These are phyloP conservation scores for Jacaranda mimosifolia DNA, from an alignment of 257 asterid species.

Conservation along the genomic window DNA sequence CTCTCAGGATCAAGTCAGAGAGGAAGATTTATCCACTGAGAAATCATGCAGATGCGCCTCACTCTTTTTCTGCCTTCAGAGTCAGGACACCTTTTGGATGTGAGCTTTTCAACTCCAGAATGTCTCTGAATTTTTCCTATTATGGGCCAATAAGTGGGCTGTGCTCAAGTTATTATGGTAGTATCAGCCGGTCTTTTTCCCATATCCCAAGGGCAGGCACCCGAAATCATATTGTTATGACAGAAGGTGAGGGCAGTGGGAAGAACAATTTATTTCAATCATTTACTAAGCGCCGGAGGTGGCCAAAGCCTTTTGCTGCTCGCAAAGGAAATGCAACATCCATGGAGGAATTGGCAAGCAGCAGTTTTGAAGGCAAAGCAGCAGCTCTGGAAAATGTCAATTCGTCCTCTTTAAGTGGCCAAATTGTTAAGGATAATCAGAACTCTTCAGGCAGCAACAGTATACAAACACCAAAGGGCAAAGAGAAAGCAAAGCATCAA, in stretches of 20 bases:
- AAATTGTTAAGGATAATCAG: slow-evolving; percentile 36
- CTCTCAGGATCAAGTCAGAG: slow-evolving; percentile 48
- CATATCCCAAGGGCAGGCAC: slow-evolving; percentile 52
- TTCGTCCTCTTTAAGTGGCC: slow-evolving; percentile 43
- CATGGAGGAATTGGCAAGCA: slow-evolving; percentile 40
- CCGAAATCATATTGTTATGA: slow-evolving; percentile 31
- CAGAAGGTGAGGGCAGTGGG: slow-evolving; percentile 44
- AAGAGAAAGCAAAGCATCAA: slow-evolving; percentile 53
- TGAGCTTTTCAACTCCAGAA: slow-evolving; percentile 45
- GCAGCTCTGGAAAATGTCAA: slow-evolving; percentile 41
- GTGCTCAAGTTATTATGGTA: slow-evolving; percentile 40
- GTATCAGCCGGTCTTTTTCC: slow-evolving; percentile 57
- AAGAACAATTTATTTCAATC: slow-evolving; percentile 41
- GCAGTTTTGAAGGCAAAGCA: slow-evolving; percentile 41
- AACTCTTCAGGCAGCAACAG: slow-evolving; percentile 33
- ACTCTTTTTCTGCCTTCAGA: slow-evolving; percentile 50
- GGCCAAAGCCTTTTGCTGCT: slow-evolving; percentile 46
- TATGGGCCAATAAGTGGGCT: slow-evolving; percentile 44
- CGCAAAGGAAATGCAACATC: slow-evolving; percentile 50
- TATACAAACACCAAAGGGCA: slow-evolving; percentile 41
- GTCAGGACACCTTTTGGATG: slow-evolving; percentile 45
- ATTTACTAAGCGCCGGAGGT: slow-evolving; percentile 43
- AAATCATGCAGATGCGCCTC: slow-evolving; percentile 33
- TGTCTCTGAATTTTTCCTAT: slow-evolving; percentile 42
- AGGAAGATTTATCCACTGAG: slow-evolving; percentile 42